Evolutionary conservation across 2,329 filamentous ascomycete genomes (phyloP).

Genomic region (Pezicula carpinea): DNA sequence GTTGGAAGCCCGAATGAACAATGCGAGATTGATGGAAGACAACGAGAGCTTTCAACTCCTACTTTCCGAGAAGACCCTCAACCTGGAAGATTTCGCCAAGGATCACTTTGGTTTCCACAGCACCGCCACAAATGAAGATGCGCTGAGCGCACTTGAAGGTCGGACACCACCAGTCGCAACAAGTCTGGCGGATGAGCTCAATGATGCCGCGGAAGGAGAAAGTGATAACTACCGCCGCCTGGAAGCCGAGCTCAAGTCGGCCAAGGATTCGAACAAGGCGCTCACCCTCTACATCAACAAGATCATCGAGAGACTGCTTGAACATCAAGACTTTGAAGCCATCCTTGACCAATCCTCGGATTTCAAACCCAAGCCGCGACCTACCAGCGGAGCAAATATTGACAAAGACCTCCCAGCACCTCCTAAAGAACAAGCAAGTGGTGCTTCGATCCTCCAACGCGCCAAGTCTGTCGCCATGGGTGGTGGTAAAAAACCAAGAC

Average conservation of each 20-base stretch:
- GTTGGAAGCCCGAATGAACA: constrained; percentile 90
- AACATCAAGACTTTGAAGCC: constrained; percentile 91
- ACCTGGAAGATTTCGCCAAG: constrained; percentile 77
- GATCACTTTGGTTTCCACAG: constrained; percentile 70
- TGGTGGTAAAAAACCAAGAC: constrained; percentile 40
- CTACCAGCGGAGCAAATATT: constrained; percentile 22
- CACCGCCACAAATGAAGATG: constrained; percentile 51
- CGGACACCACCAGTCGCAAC: constrained; percentile 40
- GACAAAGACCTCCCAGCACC: constrained; percentile 82
- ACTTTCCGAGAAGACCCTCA: constrained; percentile 89
- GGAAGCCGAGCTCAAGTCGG: constrained; percentile 71
- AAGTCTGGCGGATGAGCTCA: constrained; percentile 84
- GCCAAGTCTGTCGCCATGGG: constrained; percentile 56
- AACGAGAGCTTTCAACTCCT: constrained; percentile 97
- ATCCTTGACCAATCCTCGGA: constrained; percentile 80
- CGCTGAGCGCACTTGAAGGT: constrained; percentile 60
- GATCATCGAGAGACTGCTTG: constrained; percentile 91
- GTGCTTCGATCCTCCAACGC: constrained; percentile 52
- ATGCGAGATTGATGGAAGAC: constrained; percentile 94
- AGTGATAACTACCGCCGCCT: constrained; percentile 59
- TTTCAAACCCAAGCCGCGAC: constrained; percentile 45
- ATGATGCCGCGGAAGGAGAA: constrained; percentile 61
- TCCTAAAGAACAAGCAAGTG: constrained; percentile 41
- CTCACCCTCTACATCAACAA: constrained; percentile 98
- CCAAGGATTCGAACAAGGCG: constrained; percentile 95